These are phyloP conservation scores for Amborella trichopoda DNA, from an alignment of 164 flowering plant species.

Conservation along the genomic window DNA sequence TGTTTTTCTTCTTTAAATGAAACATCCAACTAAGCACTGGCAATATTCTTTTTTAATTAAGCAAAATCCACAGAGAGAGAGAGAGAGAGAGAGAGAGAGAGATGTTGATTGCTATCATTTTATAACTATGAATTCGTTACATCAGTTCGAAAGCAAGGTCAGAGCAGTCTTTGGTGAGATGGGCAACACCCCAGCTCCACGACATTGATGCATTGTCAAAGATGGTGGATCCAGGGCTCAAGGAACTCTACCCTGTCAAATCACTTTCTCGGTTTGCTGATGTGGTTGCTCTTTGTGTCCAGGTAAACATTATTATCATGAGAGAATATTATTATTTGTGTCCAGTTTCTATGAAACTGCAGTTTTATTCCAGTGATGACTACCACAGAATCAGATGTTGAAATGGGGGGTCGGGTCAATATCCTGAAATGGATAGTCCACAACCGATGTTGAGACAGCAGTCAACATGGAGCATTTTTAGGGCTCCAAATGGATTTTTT, in stretches of 20 bases:
- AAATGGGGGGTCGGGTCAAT: too few species aligned
- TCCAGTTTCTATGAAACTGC: neutral
- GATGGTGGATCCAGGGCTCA: constrained; percentile 91
- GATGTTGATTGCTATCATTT: too few species aligned
- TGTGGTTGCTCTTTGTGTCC: constrained; percentile 91
- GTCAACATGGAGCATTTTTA: too few species aligned
- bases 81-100: too few species aligned
- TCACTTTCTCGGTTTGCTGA: constrained; percentile 98
- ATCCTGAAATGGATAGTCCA: too few species aligned
- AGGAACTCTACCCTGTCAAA: constrained; percentile 86
- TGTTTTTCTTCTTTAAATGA: too few species aligned
- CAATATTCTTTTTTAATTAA: too few species aligned
- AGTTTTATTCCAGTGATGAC: neutral
- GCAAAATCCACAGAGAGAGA: too few species aligned
- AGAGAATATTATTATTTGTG: neutral
- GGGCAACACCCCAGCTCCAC: constrained; percentile 99
- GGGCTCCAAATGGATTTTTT: too few species aligned
- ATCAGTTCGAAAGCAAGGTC: constrained; percentile 69
- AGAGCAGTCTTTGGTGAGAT: constrained; percentile 91
- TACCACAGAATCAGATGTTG: neutral
- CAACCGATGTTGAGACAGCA: too few species aligned
- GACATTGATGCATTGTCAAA: constrained; percentile 89
- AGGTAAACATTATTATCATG: constrained; percentile 33
- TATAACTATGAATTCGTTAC: neutral
- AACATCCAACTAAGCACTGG: too few species aligned